These are phyloP conservation scores for Yamadazyma sp. DNA, from an alignment of 805 yeast species.

Conservation along the genomic window DNA sequence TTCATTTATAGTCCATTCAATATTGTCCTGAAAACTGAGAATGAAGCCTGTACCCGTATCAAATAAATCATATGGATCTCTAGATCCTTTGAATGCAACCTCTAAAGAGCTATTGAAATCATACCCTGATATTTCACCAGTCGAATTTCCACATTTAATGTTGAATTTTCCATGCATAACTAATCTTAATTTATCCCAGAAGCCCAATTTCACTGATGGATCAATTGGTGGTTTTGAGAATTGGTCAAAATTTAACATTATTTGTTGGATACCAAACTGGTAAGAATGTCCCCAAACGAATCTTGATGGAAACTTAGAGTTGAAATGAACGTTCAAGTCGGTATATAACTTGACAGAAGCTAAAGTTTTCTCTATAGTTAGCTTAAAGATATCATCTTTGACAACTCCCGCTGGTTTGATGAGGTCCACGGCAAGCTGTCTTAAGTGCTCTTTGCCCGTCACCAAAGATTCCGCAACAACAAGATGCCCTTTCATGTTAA, in stretches of 20 bases:
- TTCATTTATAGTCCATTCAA: constrained; percentile 58
- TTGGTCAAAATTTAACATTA: constrained; percentile 72
- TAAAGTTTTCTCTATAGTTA: constrained; percentile 71
- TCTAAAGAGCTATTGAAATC: constrained; percentile 37
- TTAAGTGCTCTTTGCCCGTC: constrained; percentile 47
- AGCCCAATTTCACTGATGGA: constrained; percentile 79
- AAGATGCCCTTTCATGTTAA: constrained; percentile 55
- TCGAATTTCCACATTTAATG: constrained; percentile 25
- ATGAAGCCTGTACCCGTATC: constrained; percentile 74
- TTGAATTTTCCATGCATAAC: constrained; percentile 69
- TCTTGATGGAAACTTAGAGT: constrained; percentile 56
- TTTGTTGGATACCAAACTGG: constrained; percentile 79
- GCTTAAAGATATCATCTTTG: constrained; percentile 39
- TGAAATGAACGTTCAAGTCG: constrained; percentile 53
- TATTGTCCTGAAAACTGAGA: constrained; percentile 64
- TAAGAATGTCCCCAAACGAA: constrained; percentile 84
- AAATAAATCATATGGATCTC: constrained; percentile 73
- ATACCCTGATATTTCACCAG: constrained; percentile 40
- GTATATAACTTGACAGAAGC: constrained; percentile 72
- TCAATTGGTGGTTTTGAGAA: constrained; percentile 90
- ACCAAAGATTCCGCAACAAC: constrained; percentile 66
- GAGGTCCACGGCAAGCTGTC: constrained; percentile 51
- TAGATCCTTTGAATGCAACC: constrained; percentile 67
- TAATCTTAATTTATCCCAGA: constrained; percentile 87
- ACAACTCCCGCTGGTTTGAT: neutral